Base-by-base conservation (phyloP, 768 basidiomycete genomes). In the Omphalotus guepiniiformis region DNA sequence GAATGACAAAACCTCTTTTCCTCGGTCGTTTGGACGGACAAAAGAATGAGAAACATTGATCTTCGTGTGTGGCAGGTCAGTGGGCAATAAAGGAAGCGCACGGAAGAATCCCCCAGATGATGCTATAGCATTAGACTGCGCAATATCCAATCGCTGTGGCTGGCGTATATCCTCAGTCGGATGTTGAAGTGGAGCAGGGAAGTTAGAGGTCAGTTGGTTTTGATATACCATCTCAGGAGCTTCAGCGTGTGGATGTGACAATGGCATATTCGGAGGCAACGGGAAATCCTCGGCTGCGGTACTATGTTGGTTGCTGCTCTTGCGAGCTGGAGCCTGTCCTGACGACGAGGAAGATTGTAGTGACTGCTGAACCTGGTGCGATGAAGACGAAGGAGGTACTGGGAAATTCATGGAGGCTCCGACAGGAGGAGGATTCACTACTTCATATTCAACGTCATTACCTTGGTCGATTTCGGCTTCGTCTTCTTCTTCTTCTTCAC, bases 1-100 rank as follows among this genome's bases (percentile, higher is more conserved):
- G 65, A 98, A 97, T 6, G 86, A 91, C 34, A 97, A 69, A 2
- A 94, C 89, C 57, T 98, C 95, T 63, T 92, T 93, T 42, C 92
- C 90, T 42, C 85, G 77, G 51, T 95, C 89, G 58, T 95, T 97
- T 4, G 91, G 82, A 15, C 83, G 80, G 47, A 97, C 91, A 40
- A 86, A 82, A 11, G 90, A 93, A 47, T 84, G 83, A 2, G 82
- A 82, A 23, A 97, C 92, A 6, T 66, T 61, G 47, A 91, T 73
- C 22, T 68, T 73, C 2, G 92, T 90, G 40, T 75, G 76, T 29
- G 82, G 81, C 12, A 98, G 82, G 58, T 95, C 89, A 12, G 70
- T 64, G 3, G 80, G 69, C 18, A 90, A 64, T 21, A 90, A 70
- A 11, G 86, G 87, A 19, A 90, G 76, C 1, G 83, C 82, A 42